Evolutionary conservation across 192 early-diverging fungal species (phyloP).

Genomic region (Gryganskiella cystojenkinii): DNA sequence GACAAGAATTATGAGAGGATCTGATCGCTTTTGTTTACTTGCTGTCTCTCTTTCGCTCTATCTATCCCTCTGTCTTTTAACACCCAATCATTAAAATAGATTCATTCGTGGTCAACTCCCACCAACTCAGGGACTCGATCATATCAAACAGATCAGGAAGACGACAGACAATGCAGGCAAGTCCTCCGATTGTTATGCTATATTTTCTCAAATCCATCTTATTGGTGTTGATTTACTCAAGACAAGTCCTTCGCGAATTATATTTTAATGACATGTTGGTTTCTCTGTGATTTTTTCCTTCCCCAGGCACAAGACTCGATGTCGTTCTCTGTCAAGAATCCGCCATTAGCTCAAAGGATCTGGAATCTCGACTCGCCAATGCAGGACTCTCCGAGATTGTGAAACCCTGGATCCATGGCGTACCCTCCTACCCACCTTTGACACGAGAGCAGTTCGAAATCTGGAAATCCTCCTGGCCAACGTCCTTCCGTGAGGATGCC

Average conservation of each 20-base stretch:
- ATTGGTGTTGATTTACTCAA: too few species aligned
- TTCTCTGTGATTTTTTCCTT: too few species aligned
- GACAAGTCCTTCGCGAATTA: too few species aligned
- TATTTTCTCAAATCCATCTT: not conserved
- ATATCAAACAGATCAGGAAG: conserved; percentile 59
- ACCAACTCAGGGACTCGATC: conserved; percentile 48
- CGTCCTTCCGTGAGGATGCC: conserved; percentile 74
- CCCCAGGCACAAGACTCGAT: conserved; percentile 30
- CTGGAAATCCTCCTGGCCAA: conserved; percentile 88
- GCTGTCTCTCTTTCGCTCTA: too few species aligned
- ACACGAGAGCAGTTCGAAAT: conserved; percentile 77
- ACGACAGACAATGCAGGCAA: conserved; percentile 15
- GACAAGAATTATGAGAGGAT: too few species aligned
- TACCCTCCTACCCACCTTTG: conserved; percentile 71
- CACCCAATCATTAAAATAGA: too few species aligned
- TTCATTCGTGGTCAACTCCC: conserved; percentile 59
- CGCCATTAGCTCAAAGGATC: conserved; percentile 21
- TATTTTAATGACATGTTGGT: too few species aligned
- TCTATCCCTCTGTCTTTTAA: not conserved
- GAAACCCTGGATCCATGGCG: conserved; percentile 44
- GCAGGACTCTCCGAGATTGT: conserved; percentile 38
- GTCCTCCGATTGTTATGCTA: not conserved
- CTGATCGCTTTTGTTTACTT: too few species aligned
- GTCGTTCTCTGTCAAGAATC: conserved; percentile 51
- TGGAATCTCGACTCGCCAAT: conserved; percentile 27